Percentiles rank a stretch among this genome's conserved stretches.
phyloP scores from a whole-genome alignment of 208 protist genomes.

The Novymonas esmeraldas region DNA sequence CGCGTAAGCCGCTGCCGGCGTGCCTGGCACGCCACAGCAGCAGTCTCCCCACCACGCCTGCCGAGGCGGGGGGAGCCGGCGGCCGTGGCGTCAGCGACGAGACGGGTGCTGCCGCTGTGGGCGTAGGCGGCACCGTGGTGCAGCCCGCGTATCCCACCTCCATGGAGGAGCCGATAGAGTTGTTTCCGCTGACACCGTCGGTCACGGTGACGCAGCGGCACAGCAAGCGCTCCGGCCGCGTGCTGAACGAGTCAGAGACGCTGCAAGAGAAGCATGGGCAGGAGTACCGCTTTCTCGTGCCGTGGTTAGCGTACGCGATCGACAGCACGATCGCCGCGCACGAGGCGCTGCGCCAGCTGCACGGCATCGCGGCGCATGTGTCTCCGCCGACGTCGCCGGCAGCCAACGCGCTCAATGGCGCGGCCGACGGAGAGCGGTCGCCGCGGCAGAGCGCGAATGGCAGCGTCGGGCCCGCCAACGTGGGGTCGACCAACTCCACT shows the following conservation, averaged over 20 bases:
- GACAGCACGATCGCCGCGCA: slow-evolving; percentile 48
- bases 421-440: neutral
- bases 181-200: slow-evolving; percentile 47
- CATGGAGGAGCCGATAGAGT: slow-evolving; percentile 21
- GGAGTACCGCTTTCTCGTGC: slow-evolving; percentile 73
- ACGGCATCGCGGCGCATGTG: slow-evolving; percentile 12
- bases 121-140: neutral
- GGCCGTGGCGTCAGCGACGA: too few relatives aligned
- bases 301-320: slow-evolving; percentile 52
- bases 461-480: too few relatives aligned
- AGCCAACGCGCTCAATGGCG: neutral
- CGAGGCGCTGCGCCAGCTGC: slow-evolving; percentile 27
- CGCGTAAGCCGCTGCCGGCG: neutral
- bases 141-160: slow-evolving; percentile 8
- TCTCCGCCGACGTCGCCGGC: slow-evolving; percentile 2
- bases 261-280: slow-evolving; percentile 70
- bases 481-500: neutral
- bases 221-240: slow-evolving; percentile 39
- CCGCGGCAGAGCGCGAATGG: neutral
- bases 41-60: neutral
- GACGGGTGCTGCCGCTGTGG: neutral
- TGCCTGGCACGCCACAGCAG: slow-evolving; percentile 2
- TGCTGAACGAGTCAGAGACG: slow-evolving; percentile 67
- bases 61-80: too few relatives aligned
- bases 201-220: slow-evolving; percentile 36